phyloP scores from a whole-genome alignment of 306 rosid species.

The Arachis hypogaea region DNA sequence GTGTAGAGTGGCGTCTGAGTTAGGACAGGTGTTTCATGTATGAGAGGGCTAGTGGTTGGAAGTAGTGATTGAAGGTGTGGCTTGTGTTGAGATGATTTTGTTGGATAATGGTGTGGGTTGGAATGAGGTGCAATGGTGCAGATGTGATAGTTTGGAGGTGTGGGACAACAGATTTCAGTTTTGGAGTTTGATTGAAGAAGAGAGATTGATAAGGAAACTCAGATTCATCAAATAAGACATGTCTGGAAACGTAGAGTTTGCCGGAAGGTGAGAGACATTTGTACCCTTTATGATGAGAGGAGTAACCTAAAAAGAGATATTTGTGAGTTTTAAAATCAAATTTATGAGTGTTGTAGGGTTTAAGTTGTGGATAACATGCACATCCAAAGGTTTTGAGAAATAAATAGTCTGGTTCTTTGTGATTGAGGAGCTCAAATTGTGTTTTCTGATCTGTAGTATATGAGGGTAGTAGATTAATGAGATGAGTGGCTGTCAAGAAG shows the following conservation, averaged over 20 bases:
- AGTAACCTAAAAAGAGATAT: not conserved
- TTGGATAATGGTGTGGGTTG: too few relatives aligned
- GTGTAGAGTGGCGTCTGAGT: too few relatives aligned
- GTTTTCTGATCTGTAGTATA: rapidly evolving
- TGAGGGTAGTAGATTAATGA: too few relatives aligned
- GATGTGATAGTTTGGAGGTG: too few relatives aligned
- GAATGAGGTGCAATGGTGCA: too few relatives aligned
- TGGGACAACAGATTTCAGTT: not conserved
- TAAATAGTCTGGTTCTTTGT: not conserved
- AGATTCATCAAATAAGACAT: not conserved
- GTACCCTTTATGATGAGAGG: not conserved
- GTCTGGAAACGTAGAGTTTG: not conserved
- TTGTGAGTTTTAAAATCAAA: not conserved
- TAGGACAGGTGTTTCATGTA: too few relatives aligned
- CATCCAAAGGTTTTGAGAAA: not conserved
- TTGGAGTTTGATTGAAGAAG: not conserved
- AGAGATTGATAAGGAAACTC: not conserved
- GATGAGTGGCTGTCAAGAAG: too few relatives aligned
- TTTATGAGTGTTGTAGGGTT: not conserved
- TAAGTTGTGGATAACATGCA: not conserved
- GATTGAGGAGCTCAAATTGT: not conserved
- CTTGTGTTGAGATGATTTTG: too few relatives aligned
- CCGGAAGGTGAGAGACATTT: not conserved
- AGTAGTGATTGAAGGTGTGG: too few relatives aligned
- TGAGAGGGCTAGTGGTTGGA: too few relatives aligned